Conservation (phyloP, 2,329 filamentous ascomycete species). For the Calonectria ilicicola region DNA sequence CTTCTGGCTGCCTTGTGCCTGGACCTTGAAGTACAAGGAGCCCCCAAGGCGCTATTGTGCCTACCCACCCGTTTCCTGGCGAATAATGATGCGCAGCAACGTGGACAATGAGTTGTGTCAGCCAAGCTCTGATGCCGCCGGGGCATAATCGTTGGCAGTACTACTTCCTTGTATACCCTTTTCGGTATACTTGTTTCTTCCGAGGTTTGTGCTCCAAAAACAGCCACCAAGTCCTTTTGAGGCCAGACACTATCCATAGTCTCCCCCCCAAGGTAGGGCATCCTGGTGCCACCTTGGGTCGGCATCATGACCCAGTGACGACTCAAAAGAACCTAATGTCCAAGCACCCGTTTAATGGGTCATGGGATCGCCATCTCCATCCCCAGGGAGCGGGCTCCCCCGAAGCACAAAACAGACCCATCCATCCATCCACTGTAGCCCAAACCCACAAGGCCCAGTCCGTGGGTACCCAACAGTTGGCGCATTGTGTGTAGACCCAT, state of each 20-base stretch:
- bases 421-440: constrained; percentile 1
- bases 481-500: background rate
- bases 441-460: constrained; percentile 13
- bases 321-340: constrained; percentile 16
- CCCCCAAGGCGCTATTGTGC: background rate
- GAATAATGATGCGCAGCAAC: constrained; percentile 8
- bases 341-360: constrained; percentile 7
- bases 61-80: constrained; percentile 2
- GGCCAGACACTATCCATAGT: background rate
- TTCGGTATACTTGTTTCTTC: background rate
- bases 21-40: background rate
- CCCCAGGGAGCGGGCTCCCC: background rate
- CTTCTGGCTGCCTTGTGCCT: constrained; percentile 8
- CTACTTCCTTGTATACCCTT: background rate
- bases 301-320: background rate
- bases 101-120: background rate
- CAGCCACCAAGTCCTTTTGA: constrained; percentile 5
- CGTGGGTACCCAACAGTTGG: constrained; percentile 17
- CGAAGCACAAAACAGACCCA: background rate
- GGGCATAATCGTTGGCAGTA: background rate
- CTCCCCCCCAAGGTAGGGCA: background rate
- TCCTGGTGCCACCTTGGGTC: background rate
- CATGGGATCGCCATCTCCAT: constrained; percentile 16
- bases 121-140: background rate
- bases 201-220: background rate